These are phyloP conservation scores for Alnus rubra DNA, from an alignment of 306 rosid genomes.

Conservation along the genomic window DNA sequence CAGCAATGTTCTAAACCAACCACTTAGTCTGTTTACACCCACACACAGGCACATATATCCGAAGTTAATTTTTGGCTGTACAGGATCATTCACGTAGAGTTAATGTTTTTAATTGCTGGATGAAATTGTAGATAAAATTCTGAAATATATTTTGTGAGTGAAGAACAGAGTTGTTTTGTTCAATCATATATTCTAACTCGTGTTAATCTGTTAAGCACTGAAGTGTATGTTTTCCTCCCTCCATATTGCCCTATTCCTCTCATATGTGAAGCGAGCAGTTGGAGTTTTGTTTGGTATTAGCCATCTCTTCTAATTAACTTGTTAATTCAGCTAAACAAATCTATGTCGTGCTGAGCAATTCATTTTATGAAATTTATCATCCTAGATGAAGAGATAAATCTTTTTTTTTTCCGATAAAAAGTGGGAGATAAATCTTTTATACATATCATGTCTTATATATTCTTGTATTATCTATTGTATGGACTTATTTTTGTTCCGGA, in stretches of 20 bases:
- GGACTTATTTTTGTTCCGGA: neutral
- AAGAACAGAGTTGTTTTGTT: neutral
- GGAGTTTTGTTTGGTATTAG: neutral
- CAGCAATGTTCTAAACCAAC: neutral
- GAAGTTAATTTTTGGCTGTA: neutral
- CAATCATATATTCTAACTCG: neutral
- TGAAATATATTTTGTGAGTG: conserved; percentile 4
- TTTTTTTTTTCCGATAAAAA: neutral
- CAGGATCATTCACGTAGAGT: neutral
- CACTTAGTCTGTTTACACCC: neutral
- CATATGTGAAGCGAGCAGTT: neutral
- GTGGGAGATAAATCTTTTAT: too few species aligned
- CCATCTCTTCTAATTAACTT: neutral
- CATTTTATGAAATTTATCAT: neutral
- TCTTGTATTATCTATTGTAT: neutral
- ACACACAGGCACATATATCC: neutral
- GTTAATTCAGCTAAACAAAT: neutral
- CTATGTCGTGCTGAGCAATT: neutral
- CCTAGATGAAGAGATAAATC: neutral
- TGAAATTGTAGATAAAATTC: neutral
- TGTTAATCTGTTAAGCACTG: neutral
- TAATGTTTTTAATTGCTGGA: conserved; percentile 5
- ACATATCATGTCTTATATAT: neutral
- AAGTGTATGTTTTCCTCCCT: neutral
- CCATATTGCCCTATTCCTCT: neutral